Evolutionary conservation across 163 green algal species (phyloP).

Genomic region (Chloroidium sp.): DNA sequence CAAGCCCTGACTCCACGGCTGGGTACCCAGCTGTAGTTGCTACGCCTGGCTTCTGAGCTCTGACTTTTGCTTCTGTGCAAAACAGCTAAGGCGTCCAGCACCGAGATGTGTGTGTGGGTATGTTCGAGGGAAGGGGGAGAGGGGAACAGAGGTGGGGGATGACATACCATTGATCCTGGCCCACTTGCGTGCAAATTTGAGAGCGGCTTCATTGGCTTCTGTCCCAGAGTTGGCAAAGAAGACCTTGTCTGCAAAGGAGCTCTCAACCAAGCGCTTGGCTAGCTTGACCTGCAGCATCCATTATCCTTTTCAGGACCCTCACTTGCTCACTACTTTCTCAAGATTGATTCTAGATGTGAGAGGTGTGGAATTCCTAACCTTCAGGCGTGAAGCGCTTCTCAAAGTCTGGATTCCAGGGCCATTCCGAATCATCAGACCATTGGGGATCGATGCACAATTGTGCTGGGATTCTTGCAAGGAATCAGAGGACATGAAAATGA

Average conservation of each 20-base stretch:
- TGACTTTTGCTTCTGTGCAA: neutral
- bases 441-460: too few relatives aligned
- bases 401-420: too few relatives aligned
- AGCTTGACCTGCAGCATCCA: slow-evolving; percentile 53
- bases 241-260: slow-evolving; percentile 83
- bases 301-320: neutral
- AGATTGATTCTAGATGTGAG: too few relatives aligned
- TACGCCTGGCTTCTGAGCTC: neutral
- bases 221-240: slow-evolving; percentile 98
- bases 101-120: too few relatives aligned
- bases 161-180: slow-evolving; percentile 49
- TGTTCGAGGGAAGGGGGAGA: neutral
- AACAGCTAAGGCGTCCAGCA: neutral
- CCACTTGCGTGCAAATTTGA: slow-evolving; percentile 98
- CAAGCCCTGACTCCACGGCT: too few relatives aligned
- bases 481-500: too few relatives aligned
- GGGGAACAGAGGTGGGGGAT: neutral
- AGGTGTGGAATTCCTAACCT: too few relatives aligned
- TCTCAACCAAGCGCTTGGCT: slow-evolving; percentile 77
- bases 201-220: slow-evolving; percentile 97
- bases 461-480: too few relatives aligned
- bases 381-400: too few relatives aligned
- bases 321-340: too few relatives aligned
- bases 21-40: too few relatives aligned
- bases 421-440: too few relatives aligned